phyloP scores from a whole-genome alignment of 768 basidiomycete species.

The Mycena filopes region DNA sequence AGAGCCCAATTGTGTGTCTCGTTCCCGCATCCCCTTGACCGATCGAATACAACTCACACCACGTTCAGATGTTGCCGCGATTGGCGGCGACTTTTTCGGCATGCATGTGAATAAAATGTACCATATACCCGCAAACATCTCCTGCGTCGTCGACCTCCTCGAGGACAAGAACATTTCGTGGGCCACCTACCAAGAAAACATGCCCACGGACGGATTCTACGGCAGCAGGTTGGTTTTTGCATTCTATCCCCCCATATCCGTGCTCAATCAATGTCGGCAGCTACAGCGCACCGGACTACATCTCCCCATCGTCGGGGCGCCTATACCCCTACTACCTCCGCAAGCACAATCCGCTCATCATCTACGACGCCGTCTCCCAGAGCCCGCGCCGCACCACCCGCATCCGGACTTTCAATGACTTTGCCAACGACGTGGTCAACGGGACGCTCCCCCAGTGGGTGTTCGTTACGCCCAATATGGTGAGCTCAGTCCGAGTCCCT shows the following conservation, averaged over 20 bases:
- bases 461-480: conserved; percentile 71
- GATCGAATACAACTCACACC: background rate
- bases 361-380: conserved; percentile 61
- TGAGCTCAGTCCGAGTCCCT: background rate
- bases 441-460: conserved; percentile 66
- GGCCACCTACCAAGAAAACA: conserved; percentile 71
- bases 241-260: conserved; percentile 36
- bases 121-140: conserved; percentile 57
- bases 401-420: conserved; percentile 72
- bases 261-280: conserved; percentile 43
- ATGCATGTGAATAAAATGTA: conserved; percentile 53
- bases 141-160: conserved; percentile 68
- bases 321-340: conserved; percentile 66
- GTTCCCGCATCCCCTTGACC: conserved; percentile 26
- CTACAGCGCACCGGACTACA: conserved; percentile 50
- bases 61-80: conserved; percentile 47
- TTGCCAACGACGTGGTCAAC: conserved; percentile 61
- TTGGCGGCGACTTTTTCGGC: conserved; percentile 66
- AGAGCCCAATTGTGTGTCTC: conserved; percentile 62
- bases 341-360: conserved; percentile 72
- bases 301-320: conserved; percentile 41
- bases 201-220: conserved; percentile 60
- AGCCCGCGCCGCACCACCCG: conserved; percentile 52
- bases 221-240: conserved; percentile 49
- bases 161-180: conserved; percentile 67